A percentile compares a stretch with the other conserved stretches of the same genome.
Conservation (phyloP, 2,329 filamentous ascomycete genomes). For the Ilyonectria destructans region DNA sequence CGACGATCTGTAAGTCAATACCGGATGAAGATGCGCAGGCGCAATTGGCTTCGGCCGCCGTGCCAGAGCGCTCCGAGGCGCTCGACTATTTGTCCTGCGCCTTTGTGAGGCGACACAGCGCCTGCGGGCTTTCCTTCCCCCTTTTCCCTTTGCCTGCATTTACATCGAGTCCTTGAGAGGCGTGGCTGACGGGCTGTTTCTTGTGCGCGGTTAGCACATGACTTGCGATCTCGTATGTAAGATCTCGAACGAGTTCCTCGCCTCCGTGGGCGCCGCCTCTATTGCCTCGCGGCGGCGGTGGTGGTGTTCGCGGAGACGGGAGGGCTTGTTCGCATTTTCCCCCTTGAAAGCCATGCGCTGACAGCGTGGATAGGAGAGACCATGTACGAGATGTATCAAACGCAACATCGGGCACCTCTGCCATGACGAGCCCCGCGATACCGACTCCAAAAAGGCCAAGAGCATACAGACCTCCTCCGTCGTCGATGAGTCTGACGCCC, state of each 20-base stretch:
- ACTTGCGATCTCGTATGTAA: slow-evolving; percentile 89
- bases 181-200: slow-evolving; percentile 48
- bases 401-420: slow-evolving; percentile 98
- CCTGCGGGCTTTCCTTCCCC: slow-evolving; percentile 28
- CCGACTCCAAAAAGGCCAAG: slow-evolving; percentile 85
- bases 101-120: slow-evolving; percentile 40
- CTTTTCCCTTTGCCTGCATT: slow-evolving; percentile 34
- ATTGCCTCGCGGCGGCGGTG: slow-evolving; percentile 31
- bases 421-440: slow-evolving; percentile 95
- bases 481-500: slow-evolving; percentile 74
- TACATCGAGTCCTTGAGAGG: slow-evolving; percentile 34
- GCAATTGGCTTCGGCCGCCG: slow-evolving; percentile 41
- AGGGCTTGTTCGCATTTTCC: slow-evolving; percentile 32
- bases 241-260: slow-evolving; percentile 33
- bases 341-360: slow-evolving; percentile 43
- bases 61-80: slow-evolving; percentile 38
- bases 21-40: slow-evolving; percentile 47
- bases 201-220: slow-evolving; percentile 78
- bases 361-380: slow-evolving; percentile 79
- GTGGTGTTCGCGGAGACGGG: slow-evolving; percentile 31
- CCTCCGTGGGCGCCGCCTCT: slow-evolving; percentile 26
- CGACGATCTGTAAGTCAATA: slow-evolving; percentile 86
- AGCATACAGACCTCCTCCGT: slow-evolving; percentile 64
- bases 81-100: slow-evolving; percentile 34
- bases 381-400: slow-evolving; percentile 98